Percentiles rank a stretch among this genome's conserved stretches.
phyloP scores from a whole-genome alignment of 768 basidiomycete species.

The Tulasnella sp. region DNA sequence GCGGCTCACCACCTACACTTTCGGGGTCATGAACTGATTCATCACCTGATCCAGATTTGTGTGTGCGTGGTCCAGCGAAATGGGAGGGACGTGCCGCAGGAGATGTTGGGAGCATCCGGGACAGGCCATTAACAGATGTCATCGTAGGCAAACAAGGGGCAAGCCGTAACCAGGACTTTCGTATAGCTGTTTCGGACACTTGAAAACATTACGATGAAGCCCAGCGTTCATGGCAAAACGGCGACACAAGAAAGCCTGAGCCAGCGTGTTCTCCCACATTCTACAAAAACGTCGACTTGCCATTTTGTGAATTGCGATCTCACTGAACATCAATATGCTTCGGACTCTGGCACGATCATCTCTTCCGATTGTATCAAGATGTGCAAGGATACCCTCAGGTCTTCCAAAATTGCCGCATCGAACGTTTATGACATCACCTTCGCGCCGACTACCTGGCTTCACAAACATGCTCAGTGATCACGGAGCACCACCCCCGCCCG shows the following conservation, averaged over 20 bases:
- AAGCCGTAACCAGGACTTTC: conserved; percentile 63
- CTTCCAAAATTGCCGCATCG: background rate
- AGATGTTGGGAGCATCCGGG: background rate
- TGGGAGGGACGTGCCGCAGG: conserved; percentile 5
- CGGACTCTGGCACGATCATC: background rate
- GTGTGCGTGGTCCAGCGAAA: too few species aligned
- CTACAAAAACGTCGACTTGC: background rate
- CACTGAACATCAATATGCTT: background rate
- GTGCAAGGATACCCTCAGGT: background rate
- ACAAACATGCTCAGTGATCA: conserved; percentile 12
- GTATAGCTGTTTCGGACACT: conserved; percentile 51
- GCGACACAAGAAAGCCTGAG: background rate
- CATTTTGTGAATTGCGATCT: background rate
- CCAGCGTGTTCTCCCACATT: background rate
- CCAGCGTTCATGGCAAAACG: conserved; percentile 20
- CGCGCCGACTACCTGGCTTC: background rate
- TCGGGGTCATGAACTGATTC: too few species aligned
- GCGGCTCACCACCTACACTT: too few species aligned
- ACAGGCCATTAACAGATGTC: background rate
- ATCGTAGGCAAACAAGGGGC: background rate
- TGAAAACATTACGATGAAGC: conserved; percentile 25
- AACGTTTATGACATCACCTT: background rate
- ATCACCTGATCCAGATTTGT: too few species aligned
- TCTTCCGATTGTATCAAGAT: background rate
- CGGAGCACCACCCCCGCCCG: conserved; percentile 5